Percentiles rank a stretch among this genome's conserved stretches.
Conservation (phyloP, 352 stramenopile species). For the Phytophthora sojae region DNA sequence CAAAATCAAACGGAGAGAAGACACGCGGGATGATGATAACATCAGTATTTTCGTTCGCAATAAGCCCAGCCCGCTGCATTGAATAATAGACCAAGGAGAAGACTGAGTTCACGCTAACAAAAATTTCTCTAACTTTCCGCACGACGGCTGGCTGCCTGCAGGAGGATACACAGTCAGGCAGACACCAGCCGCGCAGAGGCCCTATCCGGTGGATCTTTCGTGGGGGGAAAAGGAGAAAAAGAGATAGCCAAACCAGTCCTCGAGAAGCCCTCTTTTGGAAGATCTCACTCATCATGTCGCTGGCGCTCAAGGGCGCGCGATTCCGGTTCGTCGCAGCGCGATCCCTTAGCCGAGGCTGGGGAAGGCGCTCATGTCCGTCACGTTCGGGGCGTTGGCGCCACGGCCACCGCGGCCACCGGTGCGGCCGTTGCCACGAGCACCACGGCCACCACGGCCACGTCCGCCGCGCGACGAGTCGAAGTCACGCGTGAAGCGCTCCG, state of each 20-base stretch:
- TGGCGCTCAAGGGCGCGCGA: constrained; percentile 47
- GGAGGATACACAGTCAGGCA: constrained; percentile 47
- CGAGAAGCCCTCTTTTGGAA: constrained; percentile 49
- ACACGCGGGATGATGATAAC: constrained; percentile 25
- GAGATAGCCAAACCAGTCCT: constrained; percentile 52
- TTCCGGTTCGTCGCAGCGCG: constrained; percentile 33
- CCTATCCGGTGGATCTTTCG: constrained; percentile 73
- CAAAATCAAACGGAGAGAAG: constrained; percentile 5
- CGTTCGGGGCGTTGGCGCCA: constrained; percentile 62
- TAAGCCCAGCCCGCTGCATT: constrained; percentile 70
- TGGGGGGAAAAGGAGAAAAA: constrained; percentile 68
- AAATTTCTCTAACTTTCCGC: constrained; percentile 86
- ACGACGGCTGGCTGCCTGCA: constrained; percentile 43
- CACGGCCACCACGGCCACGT: constrained; percentile 66
- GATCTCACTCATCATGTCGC: constrained; percentile 66
- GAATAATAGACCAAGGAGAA: constrained; percentile 80
- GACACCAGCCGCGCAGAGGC: constrained; percentile 53
- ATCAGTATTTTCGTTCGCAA: constrained; percentile 64
- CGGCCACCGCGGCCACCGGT: constrained; percentile 45
- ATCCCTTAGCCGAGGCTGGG: constrained; percentile 78
- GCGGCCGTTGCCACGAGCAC: constrained; percentile 55
- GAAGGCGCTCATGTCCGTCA: constrained; percentile 88
- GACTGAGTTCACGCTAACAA: constrained; percentile 63
- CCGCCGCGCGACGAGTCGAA: constrained; percentile 55
- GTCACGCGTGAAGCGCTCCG: constrained; percentile 76